Evolutionary conservation across 1,284 basidiomycete species (phyloP).

Genomic region (Wallemia hederae): DNA sequence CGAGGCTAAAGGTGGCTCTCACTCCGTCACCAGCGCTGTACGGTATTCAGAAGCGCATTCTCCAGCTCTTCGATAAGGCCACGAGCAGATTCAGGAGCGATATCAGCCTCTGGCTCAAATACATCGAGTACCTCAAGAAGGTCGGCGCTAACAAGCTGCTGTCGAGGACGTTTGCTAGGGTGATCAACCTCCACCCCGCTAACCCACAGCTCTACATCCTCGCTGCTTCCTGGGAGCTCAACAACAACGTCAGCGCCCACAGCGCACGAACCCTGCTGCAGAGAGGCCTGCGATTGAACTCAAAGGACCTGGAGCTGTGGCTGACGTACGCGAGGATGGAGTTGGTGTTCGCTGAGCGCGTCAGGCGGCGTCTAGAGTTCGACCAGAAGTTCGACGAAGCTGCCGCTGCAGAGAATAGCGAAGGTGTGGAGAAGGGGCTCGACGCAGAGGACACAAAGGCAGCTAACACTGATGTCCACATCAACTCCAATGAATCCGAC

Average conservation of each 20-base stretch:
- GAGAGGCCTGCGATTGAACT: not conserved
- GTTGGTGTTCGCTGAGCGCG: not conserved
- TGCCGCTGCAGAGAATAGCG: not conserved
- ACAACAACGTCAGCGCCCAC: not conserved
- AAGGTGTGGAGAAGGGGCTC: not conserved
- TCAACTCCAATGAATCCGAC: not conserved
- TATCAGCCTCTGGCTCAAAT: not conserved
- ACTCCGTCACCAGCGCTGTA: not conserved
- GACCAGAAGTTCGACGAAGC: not conserved
- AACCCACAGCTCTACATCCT: not conserved
- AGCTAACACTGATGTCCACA: not conserved
- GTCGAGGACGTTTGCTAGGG: not conserved
- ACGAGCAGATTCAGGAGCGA: not conserved
- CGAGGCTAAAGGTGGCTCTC: not conserved
- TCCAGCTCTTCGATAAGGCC: not conserved
- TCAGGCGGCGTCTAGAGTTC: not conserved
- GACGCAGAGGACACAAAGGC: not conserved
- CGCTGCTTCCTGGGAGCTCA: not conserved
- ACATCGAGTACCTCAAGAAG: not conserved
- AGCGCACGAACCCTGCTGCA: not conserved
- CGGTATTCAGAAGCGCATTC: not conserved
- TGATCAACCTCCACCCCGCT: not conserved
- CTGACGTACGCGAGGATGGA: not conserved
- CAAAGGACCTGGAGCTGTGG: not conserved
- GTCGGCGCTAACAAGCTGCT: not conserved